phyloP scores from a whole-genome alignment of 352 stramenopile species.

The Peronospora destructor region DNA sequence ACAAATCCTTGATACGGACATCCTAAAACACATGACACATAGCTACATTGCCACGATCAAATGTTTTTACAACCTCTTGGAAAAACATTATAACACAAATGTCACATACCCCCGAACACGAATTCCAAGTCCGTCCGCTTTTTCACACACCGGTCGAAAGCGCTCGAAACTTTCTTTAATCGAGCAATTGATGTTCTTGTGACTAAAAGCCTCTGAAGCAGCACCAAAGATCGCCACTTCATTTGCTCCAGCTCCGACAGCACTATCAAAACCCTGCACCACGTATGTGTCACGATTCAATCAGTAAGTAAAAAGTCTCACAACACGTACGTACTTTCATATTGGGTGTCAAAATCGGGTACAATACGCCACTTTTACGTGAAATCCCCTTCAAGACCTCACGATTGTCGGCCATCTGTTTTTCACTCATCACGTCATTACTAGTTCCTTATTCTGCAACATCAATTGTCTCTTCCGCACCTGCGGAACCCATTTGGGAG shows the following conservation, averaged over 20 bases:
- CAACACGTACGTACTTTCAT: slow-evolving; percentile 46
- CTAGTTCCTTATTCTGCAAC: neutral
- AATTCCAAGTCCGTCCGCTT: slow-evolving; percentile 69
- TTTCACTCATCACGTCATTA: slow-evolving; percentile 5
- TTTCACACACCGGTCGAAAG: slow-evolving; percentile 86
- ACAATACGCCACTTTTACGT: slow-evolving; percentile 70
- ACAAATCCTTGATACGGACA: slow-evolving; percentile 94
- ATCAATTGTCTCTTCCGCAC: slow-evolving; percentile 14
- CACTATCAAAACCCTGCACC: slow-evolving; percentile 77
- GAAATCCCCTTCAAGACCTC: slow-evolving; percentile 85
- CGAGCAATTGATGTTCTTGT: slow-evolving; percentile 96
- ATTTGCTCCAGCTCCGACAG: slow-evolving; percentile 73
- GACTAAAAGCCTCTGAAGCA: slow-evolving; percentile 92
- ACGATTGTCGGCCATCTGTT: slow-evolving; percentile 89
- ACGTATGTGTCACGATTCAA: neutral
- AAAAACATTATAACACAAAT: too few species aligned
- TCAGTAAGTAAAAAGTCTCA: neutral
- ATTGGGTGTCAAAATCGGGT: slow-evolving; percentile 92
- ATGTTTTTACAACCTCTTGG: slow-evolving; percentile 1
- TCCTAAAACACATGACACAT: slow-evolving; percentile 94
- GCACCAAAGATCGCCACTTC: slow-evolving; percentile 95
- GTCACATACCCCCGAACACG: slow-evolving; percentile 78
- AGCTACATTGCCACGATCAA: slow-evolving; percentile 34
- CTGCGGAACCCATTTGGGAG: slow-evolving; percentile 94
- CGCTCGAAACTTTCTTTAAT: slow-evolving; percentile 92